Base-by-base conservation (phyloP, 1,284 basidiomycete genomes). In the Moniliella sp. region DNA sequence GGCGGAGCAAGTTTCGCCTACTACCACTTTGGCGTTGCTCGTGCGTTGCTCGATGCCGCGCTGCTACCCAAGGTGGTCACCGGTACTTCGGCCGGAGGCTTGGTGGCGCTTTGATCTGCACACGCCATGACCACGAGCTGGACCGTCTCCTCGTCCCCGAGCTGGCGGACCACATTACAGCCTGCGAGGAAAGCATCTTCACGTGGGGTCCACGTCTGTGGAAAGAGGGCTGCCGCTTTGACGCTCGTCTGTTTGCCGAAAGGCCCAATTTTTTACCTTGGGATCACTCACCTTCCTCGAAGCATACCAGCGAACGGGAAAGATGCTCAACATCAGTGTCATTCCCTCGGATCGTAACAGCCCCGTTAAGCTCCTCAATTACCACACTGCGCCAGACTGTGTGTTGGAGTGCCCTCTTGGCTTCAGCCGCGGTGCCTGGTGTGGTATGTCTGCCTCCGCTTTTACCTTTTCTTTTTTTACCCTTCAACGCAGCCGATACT, bases 281-380 rank as follows among this genome's bases (percentile, higher is more conserved):
- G 91, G 91, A 3, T 84, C 78, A 1, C 72, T 82, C 69, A 97
- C 88, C 0, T 99, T 99, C 65, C 73, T 74, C 34, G 91, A 99
- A 57, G 88, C 88, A 0, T 94, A 88, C 53, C 66, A 82, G 54
- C 70, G 77, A 43, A 99, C 91, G 0, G 88, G 91, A 15, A 36
- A 81, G 54, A 38, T 84, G 21, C 66, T 99, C 19, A 97, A 94
- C 58, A 75, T 97, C 27, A 86, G 81, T 10, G 91, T 97, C 26
- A 78, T 93, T 28, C 86, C 84, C 4, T 76, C 79, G 17, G 83
- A 88, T 57, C 71, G 78, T n/a, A 81, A 93, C 62, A 61, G 59
- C 9, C 88, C 88, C 2, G 93, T 84, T 2, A 93, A 91, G 61
- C 66, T 94, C 5, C 67, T 97, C 23, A 94, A 97, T 62, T 83